These are phyloP conservation scores for Tulasnella calospora DNA, from an alignment of 768 basidiomycete species.

Conservation along the genomic window DNA sequence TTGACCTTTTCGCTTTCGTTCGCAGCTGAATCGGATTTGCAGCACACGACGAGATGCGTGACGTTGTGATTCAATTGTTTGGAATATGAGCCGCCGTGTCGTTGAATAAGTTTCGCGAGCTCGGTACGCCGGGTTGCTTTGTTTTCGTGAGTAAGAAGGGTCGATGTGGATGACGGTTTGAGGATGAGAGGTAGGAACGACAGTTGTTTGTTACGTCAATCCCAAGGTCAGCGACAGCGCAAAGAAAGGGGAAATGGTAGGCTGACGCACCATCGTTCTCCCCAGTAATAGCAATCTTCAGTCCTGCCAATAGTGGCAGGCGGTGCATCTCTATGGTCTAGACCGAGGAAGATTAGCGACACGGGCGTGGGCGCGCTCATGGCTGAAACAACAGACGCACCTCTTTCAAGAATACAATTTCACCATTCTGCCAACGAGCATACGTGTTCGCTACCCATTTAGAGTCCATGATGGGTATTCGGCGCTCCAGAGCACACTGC, in stretches of 20 bases:
- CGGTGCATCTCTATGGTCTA: slow-evolving; percentile 59
- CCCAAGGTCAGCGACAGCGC: not conserved
- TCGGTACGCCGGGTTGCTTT: slow-evolving; percentile 50
- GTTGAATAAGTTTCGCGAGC: slow-evolving; percentile 57
- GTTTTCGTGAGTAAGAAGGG: not conserved
- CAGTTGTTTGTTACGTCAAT: not conserved
- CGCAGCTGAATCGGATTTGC: slow-evolving; percentile 42
- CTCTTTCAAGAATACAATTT: slow-evolving; percentile 64
- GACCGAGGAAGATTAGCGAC: not conserved
- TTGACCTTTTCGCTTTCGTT: slow-evolving; percentile 62
- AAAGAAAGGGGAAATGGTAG: not conserved
- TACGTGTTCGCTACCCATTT: slow-evolving; percentile 74
- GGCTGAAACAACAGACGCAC: slow-evolving; percentile 40
- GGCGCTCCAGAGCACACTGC: slow-evolving; percentile 76
- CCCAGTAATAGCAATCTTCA: slow-evolving; percentile 71
- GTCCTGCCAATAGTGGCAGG: slow-evolving; percentile 65
- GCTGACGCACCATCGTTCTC: slow-evolving; percentile 44
- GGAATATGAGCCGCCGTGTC: slow-evolving; percentile 62
- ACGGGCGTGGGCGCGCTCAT: not conserved
- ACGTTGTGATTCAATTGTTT: slow-evolving; percentile 72
- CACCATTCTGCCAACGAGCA: slow-evolving; percentile 69
- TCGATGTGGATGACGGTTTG: slow-evolving; percentile 30
- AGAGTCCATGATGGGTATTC: slow-evolving; percentile 72
- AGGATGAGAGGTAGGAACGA: not conserved
- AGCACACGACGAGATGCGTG: slow-evolving; percentile 79